Conservation (phyloP, 192 early-diverging fungal species). For the Entophlyctis luteolus region DNA sequence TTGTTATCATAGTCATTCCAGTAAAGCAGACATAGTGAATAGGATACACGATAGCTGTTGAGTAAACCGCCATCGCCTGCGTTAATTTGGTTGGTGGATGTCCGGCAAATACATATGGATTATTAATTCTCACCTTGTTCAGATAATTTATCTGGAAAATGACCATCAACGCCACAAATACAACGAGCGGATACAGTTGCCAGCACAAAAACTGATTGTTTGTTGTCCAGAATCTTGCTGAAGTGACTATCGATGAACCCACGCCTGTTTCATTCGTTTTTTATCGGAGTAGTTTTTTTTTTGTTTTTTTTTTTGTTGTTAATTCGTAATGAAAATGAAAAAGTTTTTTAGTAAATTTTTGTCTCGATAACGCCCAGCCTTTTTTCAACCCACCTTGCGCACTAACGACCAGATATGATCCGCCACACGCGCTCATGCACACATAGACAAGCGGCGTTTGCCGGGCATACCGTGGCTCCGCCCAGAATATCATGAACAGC, state of each 20-base stretch:
- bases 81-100: background rate
- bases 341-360: too few relatives aligned
- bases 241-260: slow-evolving; percentile 61
- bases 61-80: slow-evolving; percentile 62
- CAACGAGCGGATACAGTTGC: slow-evolving; percentile 57
- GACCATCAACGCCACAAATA: slow-evolving; percentile 49
- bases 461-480: slow-evolving; percentile 58
- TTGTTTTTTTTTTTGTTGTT: too few relatives aligned
- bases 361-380: background rate
- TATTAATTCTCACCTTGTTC: slow-evolving; percentile 47
- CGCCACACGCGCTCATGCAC: slow-evolving; percentile 51
- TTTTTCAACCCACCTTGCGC: slow-evolving; percentile 36
- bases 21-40: slow-evolving; percentile 66
- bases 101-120: background rate
- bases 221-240: slow-evolving; percentile 31
- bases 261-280: slow-evolving; percentile 51
- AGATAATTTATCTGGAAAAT: slow-evolving; percentile 63
- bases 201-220: slow-evolving; percentile 63
- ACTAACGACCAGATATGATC: slow-evolving; percentile 58
- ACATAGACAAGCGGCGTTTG: slow-evolving; percentile 51
- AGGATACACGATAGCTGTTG: slow-evolving; percentile 64
- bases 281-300: too few relatives aligned
- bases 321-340: too few relatives aligned
- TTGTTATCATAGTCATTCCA: slow-evolving; percentile 54
- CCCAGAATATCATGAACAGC: slow-evolving; percentile 48